Conservation (phyloP, 2,329 filamentous ascomycete species). For the Fusarium sp. region DNA sequence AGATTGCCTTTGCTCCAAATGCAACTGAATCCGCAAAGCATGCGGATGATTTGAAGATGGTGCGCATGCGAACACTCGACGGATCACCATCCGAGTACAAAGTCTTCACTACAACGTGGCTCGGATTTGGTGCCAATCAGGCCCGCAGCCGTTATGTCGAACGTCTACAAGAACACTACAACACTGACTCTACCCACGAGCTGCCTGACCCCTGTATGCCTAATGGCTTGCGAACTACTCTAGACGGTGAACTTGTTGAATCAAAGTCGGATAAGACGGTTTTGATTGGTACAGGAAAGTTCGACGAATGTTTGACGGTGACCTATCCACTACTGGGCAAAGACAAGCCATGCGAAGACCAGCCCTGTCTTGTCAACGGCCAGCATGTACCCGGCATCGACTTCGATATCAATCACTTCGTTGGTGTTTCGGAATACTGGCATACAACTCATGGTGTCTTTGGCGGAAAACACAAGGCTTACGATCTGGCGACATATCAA, state of each 20-base stretch:
- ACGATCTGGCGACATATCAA: conserved; percentile 92
- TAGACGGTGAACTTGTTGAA: conserved; percentile 70
- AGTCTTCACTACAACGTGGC: conserved; percentile 96
- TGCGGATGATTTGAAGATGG: conserved; percentile 84
- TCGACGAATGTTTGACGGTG: conserved; percentile 82
- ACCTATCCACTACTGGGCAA: conserved; percentile 91
- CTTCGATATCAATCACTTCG: conserved; percentile 96
- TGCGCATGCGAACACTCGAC: conserved; percentile 85
- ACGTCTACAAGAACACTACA: conserved; percentile 73
- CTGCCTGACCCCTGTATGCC: conserved; percentile 93
- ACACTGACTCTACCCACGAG: conserved; percentile 64
- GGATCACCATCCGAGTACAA: conserved; percentile 82
- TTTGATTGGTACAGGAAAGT: conserved; percentile 85
- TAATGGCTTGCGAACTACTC: conserved; percentile 75
- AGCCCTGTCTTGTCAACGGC: conserved; percentile 89
- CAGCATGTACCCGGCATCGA: conserved; percentile 95
- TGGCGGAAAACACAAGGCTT: conserved; percentile 79
- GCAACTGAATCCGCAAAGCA: conserved; percentile 89
- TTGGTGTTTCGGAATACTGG: conserved; percentile 98
- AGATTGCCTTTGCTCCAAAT: conserved; percentile 98
- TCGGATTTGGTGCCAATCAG: conserved; percentile 96
- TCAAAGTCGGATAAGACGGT: conserved; percentile 55
- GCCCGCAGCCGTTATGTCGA: conserved; percentile 88
- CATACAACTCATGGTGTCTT: conserved; percentile 98
- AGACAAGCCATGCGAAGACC: conserved; percentile 82